A percentile compares a stretch with the other conserved stretches of the same genome.
phyloP scores from a whole-genome alignment of 192 early-diverging fungal species.

The Coemansia pectinata region DNA sequence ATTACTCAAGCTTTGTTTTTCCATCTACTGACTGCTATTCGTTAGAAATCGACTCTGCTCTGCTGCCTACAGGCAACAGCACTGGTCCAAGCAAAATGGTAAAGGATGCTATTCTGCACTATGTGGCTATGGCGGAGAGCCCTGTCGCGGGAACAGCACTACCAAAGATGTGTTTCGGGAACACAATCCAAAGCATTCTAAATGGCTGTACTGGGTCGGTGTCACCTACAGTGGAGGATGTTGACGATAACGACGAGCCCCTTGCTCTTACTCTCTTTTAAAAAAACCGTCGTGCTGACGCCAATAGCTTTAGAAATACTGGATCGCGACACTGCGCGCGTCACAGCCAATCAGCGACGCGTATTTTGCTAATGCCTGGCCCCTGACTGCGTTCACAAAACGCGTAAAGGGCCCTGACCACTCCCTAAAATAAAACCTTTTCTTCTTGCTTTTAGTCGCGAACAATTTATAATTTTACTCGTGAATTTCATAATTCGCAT shows the following conservation, averaged over 20 bases:
- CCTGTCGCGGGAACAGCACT: not conserved
- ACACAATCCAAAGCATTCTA: conserved; percentile 35
- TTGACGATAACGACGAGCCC: conserved; percentile 30
- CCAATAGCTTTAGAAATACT: not conserved
- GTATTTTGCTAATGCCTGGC: not conserved
- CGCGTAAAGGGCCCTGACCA: not conserved
- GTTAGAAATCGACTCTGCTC: too few relatives aligned
- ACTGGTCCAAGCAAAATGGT: not conserved
- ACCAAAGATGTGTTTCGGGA: conserved; percentile 4
- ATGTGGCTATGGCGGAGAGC: too few relatives aligned
- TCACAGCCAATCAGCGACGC: not conserved
- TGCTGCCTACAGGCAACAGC: too few relatives aligned
- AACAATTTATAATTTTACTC: not conserved
- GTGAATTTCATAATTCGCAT: not conserved
- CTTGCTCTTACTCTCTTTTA: conserved; percentile 16
- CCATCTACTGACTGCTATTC: too few relatives aligned
- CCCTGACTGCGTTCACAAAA: not conserved
- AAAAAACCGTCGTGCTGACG: not conserved
- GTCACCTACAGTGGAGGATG: not conserved
- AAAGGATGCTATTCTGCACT: not conserved
- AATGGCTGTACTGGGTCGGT: conserved; percentile 2
- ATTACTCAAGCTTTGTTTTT: too few relatives aligned
- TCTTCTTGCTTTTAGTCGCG: conserved; percentile 1
- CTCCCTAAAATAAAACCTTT: not conserved
- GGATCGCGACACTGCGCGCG: not conserved